These are phyloP conservation scores for Mallotus repandus DNA, from an alignment of 441 rosid species.

Conservation along the genomic window DNA sequence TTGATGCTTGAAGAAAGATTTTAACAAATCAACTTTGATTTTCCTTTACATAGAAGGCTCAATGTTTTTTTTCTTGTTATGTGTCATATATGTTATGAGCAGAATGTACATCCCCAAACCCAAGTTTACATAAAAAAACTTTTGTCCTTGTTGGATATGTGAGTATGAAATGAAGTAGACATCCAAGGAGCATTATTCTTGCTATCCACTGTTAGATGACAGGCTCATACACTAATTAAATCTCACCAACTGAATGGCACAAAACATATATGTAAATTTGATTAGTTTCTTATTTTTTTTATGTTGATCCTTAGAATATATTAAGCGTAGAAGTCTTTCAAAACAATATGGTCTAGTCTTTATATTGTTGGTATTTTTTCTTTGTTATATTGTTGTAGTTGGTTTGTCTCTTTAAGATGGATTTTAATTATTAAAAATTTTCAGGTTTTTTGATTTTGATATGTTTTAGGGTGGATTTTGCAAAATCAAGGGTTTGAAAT, in stretches of 20 bases:
- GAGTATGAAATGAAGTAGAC: background rate
- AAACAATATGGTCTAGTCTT: background rate
- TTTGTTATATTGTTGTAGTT: no score
- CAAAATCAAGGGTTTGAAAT: no score
- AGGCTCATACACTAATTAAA: background rate
- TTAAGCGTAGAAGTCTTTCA: background rate
- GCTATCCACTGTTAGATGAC: background rate
- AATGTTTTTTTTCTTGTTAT: no score
- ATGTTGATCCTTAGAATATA: conserved; percentile 3
- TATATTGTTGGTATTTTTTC: no score
- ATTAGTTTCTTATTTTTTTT: background rate
- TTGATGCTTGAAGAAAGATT: no score
- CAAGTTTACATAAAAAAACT: background rate
- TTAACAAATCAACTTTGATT: no score
- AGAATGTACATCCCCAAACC: background rate
- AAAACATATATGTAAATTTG: background rate
- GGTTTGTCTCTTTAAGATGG: no score
- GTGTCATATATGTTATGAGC: background rate
- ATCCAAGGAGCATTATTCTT: background rate
- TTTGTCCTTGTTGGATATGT: background rate
- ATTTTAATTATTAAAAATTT: no score
- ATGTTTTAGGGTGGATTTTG: no score
- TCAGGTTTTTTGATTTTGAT: no score
- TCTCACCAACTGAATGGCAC: background rate
- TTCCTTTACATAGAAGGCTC: no score